Evolutionary conservation across 306 rosid genomes (phyloP), one percentile per base, ranked within the genome.

Genomic region (Begonia peltatifolia): DNA sequence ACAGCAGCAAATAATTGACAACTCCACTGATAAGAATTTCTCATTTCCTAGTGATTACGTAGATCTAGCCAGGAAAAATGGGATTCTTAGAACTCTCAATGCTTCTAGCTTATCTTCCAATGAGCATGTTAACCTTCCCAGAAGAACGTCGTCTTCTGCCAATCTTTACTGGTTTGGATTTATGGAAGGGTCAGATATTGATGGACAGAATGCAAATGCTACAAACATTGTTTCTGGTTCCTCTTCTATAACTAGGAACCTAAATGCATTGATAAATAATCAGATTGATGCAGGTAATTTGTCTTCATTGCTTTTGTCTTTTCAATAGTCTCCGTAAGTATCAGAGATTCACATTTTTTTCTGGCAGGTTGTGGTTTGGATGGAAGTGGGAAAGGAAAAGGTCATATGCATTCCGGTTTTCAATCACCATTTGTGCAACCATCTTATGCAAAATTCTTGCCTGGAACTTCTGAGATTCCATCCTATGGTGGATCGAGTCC

Each of bases 131-230:
- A 80, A 69, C 74, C 70, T 86, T 63, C 67, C 82, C 66, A 79
- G 63, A 66, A 67, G 79, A 73, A 74, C 84, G 67, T 75, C 93
- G 68, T 82, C 97, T 53, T 76, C 63, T 61, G 72, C 94, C 53
- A 79, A 64, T 69, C 76, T 90, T 57, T 79, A 74, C 63, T 63
- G 82, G 61, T 63, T 68, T 46, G 81, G 67, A 69, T 55, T 55
- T 54, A 46, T 53, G 16, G 74, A 75, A 51, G 69, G 70, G 44
- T 46, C 76, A 16, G 74, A 59, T 58, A 50, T 56, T 48, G 64
- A 56, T 61, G 60, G 63, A 20, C 72, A 57, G 50, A 62, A 51
- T 53, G 48, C 75, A 64, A 76, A 68, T 72, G 49, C 70, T 61
- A 56, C 81, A 48, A 60, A 25, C 47, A 20, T 72, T 52, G 84